Evolutionary conservation across 148 eudicot species (phyloP).

Genomic region (Rhododendron mucronatum): DNA sequence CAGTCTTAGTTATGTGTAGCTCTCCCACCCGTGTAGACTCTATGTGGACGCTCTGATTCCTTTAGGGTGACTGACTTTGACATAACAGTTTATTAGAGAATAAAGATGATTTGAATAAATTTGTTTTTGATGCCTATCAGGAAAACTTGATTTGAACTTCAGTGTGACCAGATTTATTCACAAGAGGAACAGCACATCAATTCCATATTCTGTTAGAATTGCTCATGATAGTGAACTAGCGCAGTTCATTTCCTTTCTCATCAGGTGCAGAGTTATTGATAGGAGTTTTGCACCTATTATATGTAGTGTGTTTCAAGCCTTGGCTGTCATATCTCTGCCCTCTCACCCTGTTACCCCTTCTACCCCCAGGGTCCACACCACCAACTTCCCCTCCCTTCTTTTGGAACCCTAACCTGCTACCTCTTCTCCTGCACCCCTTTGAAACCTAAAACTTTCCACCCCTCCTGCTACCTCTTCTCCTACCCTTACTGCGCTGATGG

Average conservation of each 20-base stretch:
- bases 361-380: neutral
- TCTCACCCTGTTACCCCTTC: neutral
- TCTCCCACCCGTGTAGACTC: neutral
- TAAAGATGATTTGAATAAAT: neutral
- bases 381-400: neutral
- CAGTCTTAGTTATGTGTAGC: neutral
- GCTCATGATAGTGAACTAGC: neutral
- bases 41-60: neutral
- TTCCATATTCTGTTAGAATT: neutral
- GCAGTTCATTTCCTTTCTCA: neutral
- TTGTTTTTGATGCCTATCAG: neutral
- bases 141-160: neutral
- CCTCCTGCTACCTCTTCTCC: neutral
- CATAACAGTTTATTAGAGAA: neutral
- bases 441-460: neutral
- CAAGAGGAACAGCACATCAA: neutral
- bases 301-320: neutral
- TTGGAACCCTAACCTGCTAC: neutral
- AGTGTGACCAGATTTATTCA: neutral
- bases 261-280: neutral
- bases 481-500: neutral
- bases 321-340: neutral
- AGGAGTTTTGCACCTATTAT: neutral
- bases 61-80: neutral
- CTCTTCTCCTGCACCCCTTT: neutral